Evolutionary conservation across 257 asterid genomes (phyloP).

Genomic region (Solanum boliviense): DNA sequence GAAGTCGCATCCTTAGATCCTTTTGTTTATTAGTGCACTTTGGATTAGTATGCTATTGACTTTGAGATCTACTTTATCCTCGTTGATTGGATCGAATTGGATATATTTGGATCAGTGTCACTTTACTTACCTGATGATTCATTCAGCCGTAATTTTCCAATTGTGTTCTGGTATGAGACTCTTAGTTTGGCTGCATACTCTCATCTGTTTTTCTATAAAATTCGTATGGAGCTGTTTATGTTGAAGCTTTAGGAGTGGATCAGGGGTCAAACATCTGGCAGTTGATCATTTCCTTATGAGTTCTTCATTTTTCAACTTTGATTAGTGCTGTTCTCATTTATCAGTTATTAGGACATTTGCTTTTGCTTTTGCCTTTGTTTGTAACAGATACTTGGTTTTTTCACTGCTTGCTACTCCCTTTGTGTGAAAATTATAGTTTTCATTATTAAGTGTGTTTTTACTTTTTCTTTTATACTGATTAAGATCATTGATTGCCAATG

Average conservation of each 20-base stretch:
- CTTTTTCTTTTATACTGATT: background rate
- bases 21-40: background rate
- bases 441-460: background rate
- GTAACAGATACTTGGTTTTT: background rate
- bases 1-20: background rate
- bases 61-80: background rate
- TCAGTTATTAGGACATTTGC: background rate
- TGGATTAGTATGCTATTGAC: background rate
- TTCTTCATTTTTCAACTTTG: background rate
- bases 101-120: background rate
- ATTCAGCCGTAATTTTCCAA: background rate
- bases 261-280: background rate
- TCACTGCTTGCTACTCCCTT: background rate
- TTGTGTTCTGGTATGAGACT: background rate
- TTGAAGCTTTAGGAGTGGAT: background rate
- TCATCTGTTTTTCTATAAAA: background rate
- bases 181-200: background rate
- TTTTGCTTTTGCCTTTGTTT: background rate
- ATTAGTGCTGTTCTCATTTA: background rate
- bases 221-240: background rate
- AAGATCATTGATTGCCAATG: background rate
- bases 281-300: background rate
- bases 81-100: background rate
- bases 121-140: background rate
- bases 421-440: background rate